Percentiles rank a stretch among this genome's conserved stretches.
These are phyloP conservation scores for Dissophora ornata DNA, from an alignment of 192 early-diverging fungal genomes.

Conservation along the genomic window DNA sequence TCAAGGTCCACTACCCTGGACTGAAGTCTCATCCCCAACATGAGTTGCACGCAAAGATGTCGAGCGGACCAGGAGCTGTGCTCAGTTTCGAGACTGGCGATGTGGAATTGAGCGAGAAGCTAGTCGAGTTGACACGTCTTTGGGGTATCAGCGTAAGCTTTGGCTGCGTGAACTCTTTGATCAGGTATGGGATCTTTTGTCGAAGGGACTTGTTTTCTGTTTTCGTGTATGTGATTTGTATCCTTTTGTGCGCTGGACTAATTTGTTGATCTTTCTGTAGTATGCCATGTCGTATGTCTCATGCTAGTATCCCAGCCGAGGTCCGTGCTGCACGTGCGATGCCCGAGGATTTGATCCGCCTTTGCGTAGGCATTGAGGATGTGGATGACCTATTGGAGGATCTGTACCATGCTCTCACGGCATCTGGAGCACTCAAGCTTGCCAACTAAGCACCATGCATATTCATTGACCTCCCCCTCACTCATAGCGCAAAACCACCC, in stretches of 20 bases:
- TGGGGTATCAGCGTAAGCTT: slow-evolving; percentile 97
- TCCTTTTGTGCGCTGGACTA: no score
- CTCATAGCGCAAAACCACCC: slow-evolving; percentile 2
- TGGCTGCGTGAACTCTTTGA: slow-evolving; percentile 98
- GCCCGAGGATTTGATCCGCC: slow-evolving; percentile 96
- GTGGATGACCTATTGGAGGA: slow-evolving; percentile 91
- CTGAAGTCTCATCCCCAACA: slow-evolving; percentile 85
- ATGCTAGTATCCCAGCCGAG: slow-evolving; percentile 93
- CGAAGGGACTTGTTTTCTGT: slow-evolving; percentile 5
- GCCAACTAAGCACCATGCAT: slow-evolving; percentile 23
- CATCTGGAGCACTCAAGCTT: slow-evolving; percentile 65
- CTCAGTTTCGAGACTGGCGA: slow-evolving; percentile 95
- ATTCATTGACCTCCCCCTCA: not conserved
- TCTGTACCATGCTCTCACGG: slow-evolving; percentile 77
- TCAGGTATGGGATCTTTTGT: slow-evolving; percentile 80
- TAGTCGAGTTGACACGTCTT: slow-evolving; percentile 85
- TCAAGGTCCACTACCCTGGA: slow-evolving; percentile 93
- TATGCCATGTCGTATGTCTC: slow-evolving; percentile 98
- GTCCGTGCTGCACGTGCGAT: slow-evolving; percentile 87
- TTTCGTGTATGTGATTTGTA: not conserved
- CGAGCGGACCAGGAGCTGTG: slow-evolving; percentile 91
- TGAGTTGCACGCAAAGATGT: slow-evolving; percentile 80
- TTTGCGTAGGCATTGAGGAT: slow-evolving; percentile 98
- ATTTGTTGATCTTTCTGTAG: slow-evolving; percentile 60
- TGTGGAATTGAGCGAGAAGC: slow-evolving; percentile 76